Evolutionary conservation across 306 rosid species (phyloP).

Genomic region (Benincasa hispida): DNA sequence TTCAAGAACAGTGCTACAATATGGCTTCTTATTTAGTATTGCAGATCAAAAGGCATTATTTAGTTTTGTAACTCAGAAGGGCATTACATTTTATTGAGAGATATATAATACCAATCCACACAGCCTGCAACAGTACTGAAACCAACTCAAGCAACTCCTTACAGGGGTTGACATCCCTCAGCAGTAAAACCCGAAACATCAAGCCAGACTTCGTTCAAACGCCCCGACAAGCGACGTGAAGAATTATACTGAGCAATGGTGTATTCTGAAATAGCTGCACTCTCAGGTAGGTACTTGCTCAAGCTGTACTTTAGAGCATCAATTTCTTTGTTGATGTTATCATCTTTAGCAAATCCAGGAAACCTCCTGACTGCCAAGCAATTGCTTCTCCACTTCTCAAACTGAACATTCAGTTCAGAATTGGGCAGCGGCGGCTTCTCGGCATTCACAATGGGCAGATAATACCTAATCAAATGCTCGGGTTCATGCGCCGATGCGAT

Average conservation of each 20-base stretch:
- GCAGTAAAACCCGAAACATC: conserved; percentile 22
- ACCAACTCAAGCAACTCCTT: neutral
- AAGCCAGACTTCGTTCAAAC: conserved; percentile 73
- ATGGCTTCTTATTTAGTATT: neutral
- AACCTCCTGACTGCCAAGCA: conserved; percentile 60
- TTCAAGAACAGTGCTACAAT: neutral
- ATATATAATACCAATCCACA: neutral
- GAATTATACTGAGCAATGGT: conserved; percentile 64
- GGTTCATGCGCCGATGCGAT: conserved; percentile 12
- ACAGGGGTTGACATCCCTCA: conserved; percentile 15
- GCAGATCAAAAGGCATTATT: neutral
- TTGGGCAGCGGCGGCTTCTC: conserved; percentile 41
- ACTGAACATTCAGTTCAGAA: conserved; percentile 33
- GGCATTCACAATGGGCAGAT: conserved; percentile 19
- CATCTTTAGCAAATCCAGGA: conserved; percentile 58
- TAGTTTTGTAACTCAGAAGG: neutral
- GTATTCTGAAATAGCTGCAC: conserved; percentile 16
- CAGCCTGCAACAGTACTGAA: neutral
- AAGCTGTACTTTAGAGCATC: conserved; percentile 37
- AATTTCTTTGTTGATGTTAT: conserved; percentile 25
- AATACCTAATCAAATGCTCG: conserved; percentile 31
- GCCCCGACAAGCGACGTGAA: conserved; percentile 18
- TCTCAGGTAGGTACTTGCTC: conserved; percentile 13
- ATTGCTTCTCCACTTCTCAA: conserved; percentile 38
- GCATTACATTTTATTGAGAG: neutral